Evolutionary conservation across 2,329 filamentous ascomycete species (phyloP), one percentile per base, ranked within the genome.

Genomic region (Nothophoma quercina): DNA sequence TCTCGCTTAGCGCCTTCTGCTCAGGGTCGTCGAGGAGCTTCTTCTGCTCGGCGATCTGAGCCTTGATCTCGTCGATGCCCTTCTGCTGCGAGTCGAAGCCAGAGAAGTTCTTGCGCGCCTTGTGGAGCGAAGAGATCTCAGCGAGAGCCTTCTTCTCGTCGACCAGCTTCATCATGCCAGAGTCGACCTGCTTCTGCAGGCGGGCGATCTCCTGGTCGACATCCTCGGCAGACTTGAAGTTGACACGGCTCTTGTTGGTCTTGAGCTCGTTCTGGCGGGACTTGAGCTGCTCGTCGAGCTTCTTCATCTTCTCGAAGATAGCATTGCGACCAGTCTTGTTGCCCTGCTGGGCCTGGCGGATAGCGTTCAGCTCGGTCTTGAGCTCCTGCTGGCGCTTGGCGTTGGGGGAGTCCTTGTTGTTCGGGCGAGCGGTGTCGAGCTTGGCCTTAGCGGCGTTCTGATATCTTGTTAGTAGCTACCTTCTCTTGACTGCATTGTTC

Each of bases 61-160:
- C 83, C 80, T 91, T 93, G 64, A 96, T 80, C 46, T 93, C 88
- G 69, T 95, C 90, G 65, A 99, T 98, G 62, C 84, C 84, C 83
- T 96, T 96, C 78, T 98, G 90, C 26, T 87, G 82, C 54, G 89
- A 87, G 55, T 96, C 91, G 69, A 98, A 89, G 57, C 87, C 85
- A 52, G 87, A 86, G 74, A 99, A 97, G 77, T 86, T 89, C 86
- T 97, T 98, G 79, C 90, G 90, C 70, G 89, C 85, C 82, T 96
- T 96, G 76, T 89, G 88, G 63, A 98, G 80, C 73, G 80, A 88
- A 40, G 89, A 90, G 66, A 96, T 88, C 68, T 97, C 91, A 42
- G 84, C 79, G 16, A 98, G 83, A 7, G 91, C 88, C 84, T 97
- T 98, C 83, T 91, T 96, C 85, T 98, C 95, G 67, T 99, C 95